Percentiles rank a stretch among this genome's conserved stretches.
Conservation (phyloP, 257 asterid species). For the Gentiana dahurica region DNA sequence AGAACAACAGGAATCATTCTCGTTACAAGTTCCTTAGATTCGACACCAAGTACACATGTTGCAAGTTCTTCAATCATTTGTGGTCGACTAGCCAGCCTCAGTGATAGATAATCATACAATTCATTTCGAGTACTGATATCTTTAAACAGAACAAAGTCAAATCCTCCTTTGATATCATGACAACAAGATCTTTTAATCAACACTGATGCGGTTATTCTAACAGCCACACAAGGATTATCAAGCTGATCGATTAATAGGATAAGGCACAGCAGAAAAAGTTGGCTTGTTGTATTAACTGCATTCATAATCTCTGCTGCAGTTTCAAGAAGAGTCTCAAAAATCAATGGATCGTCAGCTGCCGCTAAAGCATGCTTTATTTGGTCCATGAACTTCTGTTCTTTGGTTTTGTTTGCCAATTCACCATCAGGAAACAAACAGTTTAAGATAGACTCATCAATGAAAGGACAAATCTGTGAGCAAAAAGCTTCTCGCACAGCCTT, state of each 20-base stretch:
- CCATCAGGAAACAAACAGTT: conserved; percentile 38
- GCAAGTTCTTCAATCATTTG: conserved; percentile 82
- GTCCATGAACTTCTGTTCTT: conserved; percentile 78
- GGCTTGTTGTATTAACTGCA: conserved; percentile 55
- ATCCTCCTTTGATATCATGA: conserved; percentile 57
- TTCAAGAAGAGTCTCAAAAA: conserved; percentile 74
- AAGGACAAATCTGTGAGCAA: conserved; percentile 60
- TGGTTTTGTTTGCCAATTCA: conserved; percentile 46
- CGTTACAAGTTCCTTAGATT: conserved; percentile 68
- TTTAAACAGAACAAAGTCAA: conserved; percentile 56
- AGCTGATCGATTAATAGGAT: conserved; percentile 78
- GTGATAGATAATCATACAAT: conserved; percentile 61
- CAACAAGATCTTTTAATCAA: conserved; percentile 58
- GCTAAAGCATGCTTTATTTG: conserved; percentile 78
- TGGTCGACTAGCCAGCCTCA: conserved; percentile 56
- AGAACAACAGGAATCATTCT: conserved; percentile 86
- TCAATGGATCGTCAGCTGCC: conserved; percentile 63
- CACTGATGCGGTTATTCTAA: conserved; percentile 65
- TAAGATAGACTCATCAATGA: conserved; percentile 60
- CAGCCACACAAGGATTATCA: conserved; percentile 50
- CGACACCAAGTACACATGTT: conserved; percentile 64
- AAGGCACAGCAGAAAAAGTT: conserved; percentile 62
- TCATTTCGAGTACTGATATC: conserved; percentile 56
- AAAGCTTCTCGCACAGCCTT: conserved; percentile 75
- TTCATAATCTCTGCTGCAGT: conserved; percentile 71